Evolutionary conservation across 106 monocot species (phyloP).

Genomic region (Acorus calamus): DNA sequence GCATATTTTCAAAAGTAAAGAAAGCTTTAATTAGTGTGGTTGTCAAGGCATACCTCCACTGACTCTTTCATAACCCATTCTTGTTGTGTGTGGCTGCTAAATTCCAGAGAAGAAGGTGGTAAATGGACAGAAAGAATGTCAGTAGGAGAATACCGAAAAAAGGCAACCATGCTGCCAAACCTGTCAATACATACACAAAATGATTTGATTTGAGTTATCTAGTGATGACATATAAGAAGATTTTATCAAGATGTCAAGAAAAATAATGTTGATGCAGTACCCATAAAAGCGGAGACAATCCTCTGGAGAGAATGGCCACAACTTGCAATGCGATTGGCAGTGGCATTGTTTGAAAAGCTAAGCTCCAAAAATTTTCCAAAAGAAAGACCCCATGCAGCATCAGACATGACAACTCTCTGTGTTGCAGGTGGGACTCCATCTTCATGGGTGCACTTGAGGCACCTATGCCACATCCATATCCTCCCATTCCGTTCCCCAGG

Average conservation of each 20-base stretch:
- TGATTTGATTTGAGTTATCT: neutral
- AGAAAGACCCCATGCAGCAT: conserved; percentile 90
- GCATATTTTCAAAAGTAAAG: no score
- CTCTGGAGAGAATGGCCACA: conserved; percentile 94
- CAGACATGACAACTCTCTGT: conserved; percentile 86
- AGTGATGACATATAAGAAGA: no score
- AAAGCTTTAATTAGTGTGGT: no score
- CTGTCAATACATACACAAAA: conserved; percentile 25
- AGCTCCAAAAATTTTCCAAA: conserved; percentile 99
- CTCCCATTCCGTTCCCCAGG: conserved; percentile 71
- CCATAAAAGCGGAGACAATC: conserved; percentile 94
- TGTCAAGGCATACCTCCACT: conserved; percentile 25
- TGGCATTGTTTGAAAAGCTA: conserved; percentile 77
- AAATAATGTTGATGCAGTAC: conserved; percentile 17
- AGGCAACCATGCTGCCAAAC: conserved; percentile 82
- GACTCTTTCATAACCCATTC: conserved; percentile 55
- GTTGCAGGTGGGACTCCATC: conserved; percentile 76
- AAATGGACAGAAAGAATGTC: conserved; percentile 71
- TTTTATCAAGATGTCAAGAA: no score
- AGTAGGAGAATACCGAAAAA: conserved; percentile 72
- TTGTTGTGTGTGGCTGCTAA: conserved; percentile 28
- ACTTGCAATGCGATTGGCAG: conserved; percentile 76
- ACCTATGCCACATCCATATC: conserved; percentile 99
- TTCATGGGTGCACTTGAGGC: conserved; percentile 53
- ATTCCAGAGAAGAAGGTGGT: conserved; percentile 64